These are phyloP conservation scores for Russula lepida DNA, from an alignment of 768 basidiomycete species.

Conservation along the genomic window DNA sequence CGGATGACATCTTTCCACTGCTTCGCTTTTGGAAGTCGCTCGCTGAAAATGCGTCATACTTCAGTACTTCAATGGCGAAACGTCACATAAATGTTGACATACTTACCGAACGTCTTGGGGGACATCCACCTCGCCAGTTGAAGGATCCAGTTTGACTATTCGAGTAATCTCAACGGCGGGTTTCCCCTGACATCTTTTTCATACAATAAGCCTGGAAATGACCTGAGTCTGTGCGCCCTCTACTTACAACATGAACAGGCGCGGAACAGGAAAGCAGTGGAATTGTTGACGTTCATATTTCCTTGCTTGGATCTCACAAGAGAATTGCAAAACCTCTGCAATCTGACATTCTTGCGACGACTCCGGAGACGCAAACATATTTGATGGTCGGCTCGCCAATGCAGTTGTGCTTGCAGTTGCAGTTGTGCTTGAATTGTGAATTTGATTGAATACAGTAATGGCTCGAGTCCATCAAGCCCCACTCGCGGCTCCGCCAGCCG, in stretches of 20 bases:
- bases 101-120: slow-evolving; percentile 25
- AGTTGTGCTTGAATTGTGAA: not conserved
- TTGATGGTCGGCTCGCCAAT: not conserved
- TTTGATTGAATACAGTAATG: too few species aligned
- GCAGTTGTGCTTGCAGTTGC: too few species aligned
- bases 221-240: not conserved
- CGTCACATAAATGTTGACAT: not conserved
- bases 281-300: slow-evolving; percentile 27
- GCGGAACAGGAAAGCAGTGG: slow-evolving; percentile 65
- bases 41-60: slow-evolving; percentile 11
- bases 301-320: slow-evolving; percentile 40
- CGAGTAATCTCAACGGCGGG: slow-evolving; percentile 68
- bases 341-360: slow-evolving; percentile 41
- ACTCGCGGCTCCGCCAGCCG: not conserved
- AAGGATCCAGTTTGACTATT: slow-evolving; percentile 38
- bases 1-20: slow-evolving; percentile 20
- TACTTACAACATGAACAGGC: slow-evolving; percentile 65
- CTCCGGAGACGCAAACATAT: not conserved
- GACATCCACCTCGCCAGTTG: slow-evolving; percentile 44
- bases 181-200: slow-evolving; percentile 49
- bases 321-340: slow-evolving; percentile 65
- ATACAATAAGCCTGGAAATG: slow-evolving; percentile 1
- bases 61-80: not conserved
- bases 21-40: slow-evolving; percentile 22
- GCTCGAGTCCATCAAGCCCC: not conserved